Evolutionary conservation across 441 rosid species (phyloP), one percentile per base, ranked within the genome.

Genomic region (Manihot esculenta): DNA sequence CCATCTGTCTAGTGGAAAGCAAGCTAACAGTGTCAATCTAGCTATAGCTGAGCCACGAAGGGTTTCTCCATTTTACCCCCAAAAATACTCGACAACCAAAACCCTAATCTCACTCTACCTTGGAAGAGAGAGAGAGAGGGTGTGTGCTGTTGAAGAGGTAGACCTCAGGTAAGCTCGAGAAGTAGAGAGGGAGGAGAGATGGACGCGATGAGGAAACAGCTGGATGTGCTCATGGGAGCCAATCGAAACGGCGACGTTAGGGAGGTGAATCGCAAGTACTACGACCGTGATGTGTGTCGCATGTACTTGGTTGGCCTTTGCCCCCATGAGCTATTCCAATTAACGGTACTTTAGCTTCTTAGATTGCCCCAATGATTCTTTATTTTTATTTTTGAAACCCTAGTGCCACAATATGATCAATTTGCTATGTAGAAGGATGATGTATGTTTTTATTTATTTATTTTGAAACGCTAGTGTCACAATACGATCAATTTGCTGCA

Each of bases 211-310:
- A 83, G 99, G 86, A 95, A 95, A 76, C 99, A 95, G 79, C 95
- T 95, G 59, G 99, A 95, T 84, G 98, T 95, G 72, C 90, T 93
- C 51, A 95, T 95, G 99, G 99, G 99, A 58, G 98, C 98, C 4
- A 95, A 95, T 77, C 81, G 99, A 45, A 95, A 95, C 82, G 99
- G 99, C 74, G 99, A 95, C 68, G 99, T 93, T 13, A 82, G 87
- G 64, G 99, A 93, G 79, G 96, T 93, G 50, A 93, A 93, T 75
- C 98, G 98, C 72, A 93, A 93, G 83, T 91, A 95, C 84, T 88
- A 86, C 89, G 99, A 95, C 83, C 98, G 98, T 38, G 99, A 95
- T 78, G 98, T 93, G 65, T 95, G 99, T 72, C 99, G 99, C 77
- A 86, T 93, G 88, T 89, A 63, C 83, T 75, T 95, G 57, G 95